Percentiles rank a stretch among this genome's conserved stretches.
These are phyloP conservation scores for Beauveria australis DNA, from an alignment of 2,329 filamentous ascomycete species.

Conservation along the genomic window DNA sequence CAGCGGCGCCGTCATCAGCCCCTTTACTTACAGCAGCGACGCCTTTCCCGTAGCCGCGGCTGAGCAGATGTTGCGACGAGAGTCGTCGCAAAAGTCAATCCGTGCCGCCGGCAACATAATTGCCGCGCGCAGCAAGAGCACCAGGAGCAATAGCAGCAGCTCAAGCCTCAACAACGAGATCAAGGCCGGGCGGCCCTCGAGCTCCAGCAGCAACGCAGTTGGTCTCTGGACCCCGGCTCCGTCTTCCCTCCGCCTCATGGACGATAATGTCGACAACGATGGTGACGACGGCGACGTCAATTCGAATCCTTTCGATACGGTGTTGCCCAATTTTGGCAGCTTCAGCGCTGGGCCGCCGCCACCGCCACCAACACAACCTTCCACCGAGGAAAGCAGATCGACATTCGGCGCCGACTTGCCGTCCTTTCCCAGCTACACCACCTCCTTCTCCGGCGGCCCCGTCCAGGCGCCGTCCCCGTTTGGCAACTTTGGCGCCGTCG, in stretches of 20 bases:
- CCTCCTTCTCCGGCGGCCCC: not conserved
- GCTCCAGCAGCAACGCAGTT: slow-evolving; percentile 15
- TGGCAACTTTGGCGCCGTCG: not conserved
- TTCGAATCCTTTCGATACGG: slow-evolving; percentile 1
- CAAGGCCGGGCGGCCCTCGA: not conserved
- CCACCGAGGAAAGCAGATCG: not conserved
- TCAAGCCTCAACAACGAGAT: slow-evolving; percentile 12
- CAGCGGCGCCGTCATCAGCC: slow-evolving; percentile 23
- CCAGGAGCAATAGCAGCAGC: slow-evolving; percentile 17
- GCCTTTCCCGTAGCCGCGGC: slow-evolving; percentile 31
- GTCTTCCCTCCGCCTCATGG: slow-evolving; percentile 10
- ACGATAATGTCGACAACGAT: slow-evolving; percentile 3
- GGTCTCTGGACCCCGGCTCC: slow-evolving; percentile 11
- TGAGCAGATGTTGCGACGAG: slow-evolving; percentile 21
- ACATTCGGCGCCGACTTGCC: not conserved
- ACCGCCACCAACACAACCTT: not conserved
- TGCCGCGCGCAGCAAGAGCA: slow-evolving; percentile 3
- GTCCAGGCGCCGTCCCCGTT: slow-evolving; percentile 1
- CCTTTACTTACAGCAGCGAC: slow-evolving; percentile 31
- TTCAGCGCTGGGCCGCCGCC: not conserved
- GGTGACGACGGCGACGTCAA: not conserved
- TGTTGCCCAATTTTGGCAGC: slow-evolving; percentile 7
- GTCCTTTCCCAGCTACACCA: slow-evolving; percentile 1
- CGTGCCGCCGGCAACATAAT: slow-evolving; percentile 8
- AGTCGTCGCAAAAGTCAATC: slow-evolving; percentile 15